phyloP scores from a whole-genome alignment of 306 rosid genomes.

The Lablab purpureus region DNA sequence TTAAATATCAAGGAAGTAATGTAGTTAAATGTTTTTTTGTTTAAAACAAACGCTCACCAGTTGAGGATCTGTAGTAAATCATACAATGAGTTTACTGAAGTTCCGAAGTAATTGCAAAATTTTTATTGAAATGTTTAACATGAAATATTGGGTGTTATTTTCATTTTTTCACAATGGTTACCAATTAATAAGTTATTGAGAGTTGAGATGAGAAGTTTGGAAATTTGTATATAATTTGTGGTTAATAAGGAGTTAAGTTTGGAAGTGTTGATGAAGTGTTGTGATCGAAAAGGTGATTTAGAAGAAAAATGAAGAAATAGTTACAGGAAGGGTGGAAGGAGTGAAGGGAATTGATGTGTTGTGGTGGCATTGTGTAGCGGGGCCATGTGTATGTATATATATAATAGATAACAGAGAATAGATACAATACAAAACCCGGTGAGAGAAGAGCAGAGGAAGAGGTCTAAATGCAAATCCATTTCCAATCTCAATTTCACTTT shows the following conservation, averaged over 20 bases:
- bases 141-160: too few species aligned
- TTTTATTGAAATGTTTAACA: background rate
- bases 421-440: background rate
- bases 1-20: background rate
- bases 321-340: background rate
- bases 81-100: background rate
- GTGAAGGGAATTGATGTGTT: background rate
- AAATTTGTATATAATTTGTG: too few species aligned
- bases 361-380: background rate
- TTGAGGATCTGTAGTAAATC: background rate
- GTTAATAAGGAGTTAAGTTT: background rate
- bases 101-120: background rate
- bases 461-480: background rate
- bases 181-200: background rate
- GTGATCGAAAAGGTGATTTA: background rate
- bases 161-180: too few species aligned
- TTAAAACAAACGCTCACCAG: background rate
- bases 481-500: background rate
- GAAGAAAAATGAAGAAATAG: background rate
- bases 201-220: background rate
- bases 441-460: background rate
- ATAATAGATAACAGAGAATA: too few species aligned
- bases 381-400: conserved; percentile 16
- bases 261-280: background rate
- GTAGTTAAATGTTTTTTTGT: background rate